Base-by-base conservation (phyloP, 805 yeast species). In the Candida boleticola region DNA sequence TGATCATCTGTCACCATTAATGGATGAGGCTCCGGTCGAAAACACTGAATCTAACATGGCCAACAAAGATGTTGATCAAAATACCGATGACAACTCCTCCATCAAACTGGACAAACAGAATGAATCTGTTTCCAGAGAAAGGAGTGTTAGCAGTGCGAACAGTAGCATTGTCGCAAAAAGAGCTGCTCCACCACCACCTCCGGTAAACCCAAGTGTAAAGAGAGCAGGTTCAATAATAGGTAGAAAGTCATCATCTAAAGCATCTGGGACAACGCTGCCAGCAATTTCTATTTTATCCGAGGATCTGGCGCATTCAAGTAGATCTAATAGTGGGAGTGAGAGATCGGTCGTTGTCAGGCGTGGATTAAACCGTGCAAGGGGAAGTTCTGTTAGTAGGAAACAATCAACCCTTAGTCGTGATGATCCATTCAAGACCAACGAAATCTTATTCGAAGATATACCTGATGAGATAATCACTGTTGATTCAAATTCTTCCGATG, bases 171-270 rank as follows among this genome's bases (percentile, higher is more conserved):
- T 85, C 7, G 93, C 95, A 0, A 76, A 73, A 44, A 66, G 95
- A 52, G 79, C 74, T 10, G 85, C 89, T 0, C 89, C 89, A 0
- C 85, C 83, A 5, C 86, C 89, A 3, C 87, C 89, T 2, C 52
- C 50, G 50, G 49, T 31, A 41, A 39, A 36, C 35, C 16, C 16
- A 5, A 31, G 35, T 11, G 18, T 31, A 5, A 31, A 31, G 44
- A 21, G 36, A 43, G 36, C 32, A 37, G 48, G 37, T 29, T 41
- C 29, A 20, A 39, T 34, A 2, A 31, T 35, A 14, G 14, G 30
- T 36, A 29, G 31, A 18, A 33, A 21, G n/a, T 4, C 35, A 21
- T 16, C 35, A n/a, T 16, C 35, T 5, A 31, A 18, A 19, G 13
- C 35, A 31, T 31, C 35, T 14, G 19, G 19, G 22, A 36, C 33